These are phyloP conservation scores for Diplodia seriata DNA, from an alignment of 2,329 filamentous ascomycete genomes.

Conservation along the genomic window DNA sequence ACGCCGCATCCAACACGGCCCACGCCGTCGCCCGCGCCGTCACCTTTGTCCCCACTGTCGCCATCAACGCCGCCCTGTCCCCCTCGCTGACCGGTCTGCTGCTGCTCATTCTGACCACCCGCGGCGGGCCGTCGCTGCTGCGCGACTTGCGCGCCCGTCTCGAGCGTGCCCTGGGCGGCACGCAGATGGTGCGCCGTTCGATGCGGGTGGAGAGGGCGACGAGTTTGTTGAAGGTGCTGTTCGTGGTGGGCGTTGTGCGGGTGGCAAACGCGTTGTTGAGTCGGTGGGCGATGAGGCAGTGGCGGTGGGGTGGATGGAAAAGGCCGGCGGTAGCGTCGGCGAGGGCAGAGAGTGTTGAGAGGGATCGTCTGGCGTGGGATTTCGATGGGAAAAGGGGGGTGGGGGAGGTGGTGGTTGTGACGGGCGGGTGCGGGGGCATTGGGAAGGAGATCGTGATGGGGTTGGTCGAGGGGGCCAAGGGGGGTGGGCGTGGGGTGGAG, in stretches of 20 bases:
- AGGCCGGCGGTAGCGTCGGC: too few species aligned
- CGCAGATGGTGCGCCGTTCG: too few species aligned
- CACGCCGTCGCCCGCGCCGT: too few species aligned
- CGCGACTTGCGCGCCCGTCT: constrained; percentile 1
- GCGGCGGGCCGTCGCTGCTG: not conserved
- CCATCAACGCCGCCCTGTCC: constrained; percentile 14
- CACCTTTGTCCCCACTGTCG: constrained; percentile 3
- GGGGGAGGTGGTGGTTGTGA: constrained; percentile 41
- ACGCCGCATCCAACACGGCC: not conserved
- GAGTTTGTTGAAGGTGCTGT: constrained; percentile 41
- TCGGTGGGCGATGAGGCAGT: constrained; percentile 44
- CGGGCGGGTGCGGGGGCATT: constrained; percentile 42
- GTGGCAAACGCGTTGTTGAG: constrained; percentile 42
- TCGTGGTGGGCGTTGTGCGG: constrained; percentile 45
- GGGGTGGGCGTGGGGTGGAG: constrained; percentile 53
- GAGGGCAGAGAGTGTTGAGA: not conserved
- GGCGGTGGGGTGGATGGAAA: not conserved
- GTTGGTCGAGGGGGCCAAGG: constrained; percentile 34
- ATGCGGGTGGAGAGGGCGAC: constrained; percentile 32
- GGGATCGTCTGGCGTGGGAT: constrained; percentile 5
- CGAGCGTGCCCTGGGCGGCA: not conserved
- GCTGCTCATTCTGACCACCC: constrained; percentile 16
- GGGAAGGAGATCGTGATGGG: constrained; percentile 43
- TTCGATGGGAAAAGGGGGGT: constrained; percentile 16
- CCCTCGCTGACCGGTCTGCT: constrained; percentile 22